Evolutionary conservation across 2,329 filamentous ascomycete species (phyloP), one percentile per base, ranked within the genome.

Genomic region (Aspergillus viridinutans): DNA sequence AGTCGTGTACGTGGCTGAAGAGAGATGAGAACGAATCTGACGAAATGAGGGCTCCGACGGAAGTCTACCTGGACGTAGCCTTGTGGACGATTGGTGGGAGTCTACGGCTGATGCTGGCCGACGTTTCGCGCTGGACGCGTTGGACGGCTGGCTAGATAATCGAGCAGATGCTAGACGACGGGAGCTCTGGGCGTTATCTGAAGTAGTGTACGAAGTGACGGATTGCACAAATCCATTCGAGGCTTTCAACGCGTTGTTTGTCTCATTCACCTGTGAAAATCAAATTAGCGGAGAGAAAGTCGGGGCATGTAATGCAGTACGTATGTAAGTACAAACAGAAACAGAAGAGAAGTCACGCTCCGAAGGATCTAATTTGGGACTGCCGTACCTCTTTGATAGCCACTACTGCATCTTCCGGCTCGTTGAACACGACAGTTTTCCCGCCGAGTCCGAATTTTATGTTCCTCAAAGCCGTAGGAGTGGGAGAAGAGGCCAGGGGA

Each of bases 401-500:
- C 55, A 80, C 73, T 26, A 76, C 71, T 21, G 82, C 76, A 65
- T 85, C 78, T 53, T 88, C 84, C 3, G 83, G 80, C 70, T 89
- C 86, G 56, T 82, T 78, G 60, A 88, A 88, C 38, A 81, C 76
- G n/a, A 85, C 81, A 7, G 83, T 77, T 57, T 80, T 78, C 48
- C 85, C 83, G 50, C 84, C 83, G 38, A 89, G 78, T 52, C 88
- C 85, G 65, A 96, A 92, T 43, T 84, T 86, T 69, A 97, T 89
- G 56, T 86, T 86, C 61, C 86, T 85, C 58, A 99, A 79, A 52
- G 89, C 87, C 17, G 86, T 83, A 2, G 94, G 94, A 1, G 92
- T 96, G 1, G 90, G 88, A 51, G 90, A 87, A 60, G 84, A 83
- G 40, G 93, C 93, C 29, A 99, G 80, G 42, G 94, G 94, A 72